Evolutionary conservation across 306 rosid species (phyloP).

Genomic region (Purshia tridentata): DNA sequence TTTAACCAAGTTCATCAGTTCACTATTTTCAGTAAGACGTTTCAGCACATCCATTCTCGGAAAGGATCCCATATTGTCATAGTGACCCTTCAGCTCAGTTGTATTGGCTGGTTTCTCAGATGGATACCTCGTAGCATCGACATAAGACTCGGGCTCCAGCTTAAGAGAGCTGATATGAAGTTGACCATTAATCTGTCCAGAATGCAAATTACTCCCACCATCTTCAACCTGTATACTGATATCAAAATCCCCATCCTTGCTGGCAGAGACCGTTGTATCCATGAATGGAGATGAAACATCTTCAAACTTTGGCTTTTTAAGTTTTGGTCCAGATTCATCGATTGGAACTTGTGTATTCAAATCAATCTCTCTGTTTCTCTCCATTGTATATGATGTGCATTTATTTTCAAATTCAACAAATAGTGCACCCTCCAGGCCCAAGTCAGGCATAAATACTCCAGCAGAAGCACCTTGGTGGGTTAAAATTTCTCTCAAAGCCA

Average conservation of each 20-base stretch:
- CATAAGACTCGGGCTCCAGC: constrained; percentile 46
- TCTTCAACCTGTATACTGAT: constrained; percentile 45
- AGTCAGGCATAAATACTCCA: constrained; percentile 62
- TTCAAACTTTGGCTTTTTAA: constrained; percentile 72
- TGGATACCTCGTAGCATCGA: constrained; percentile 33
- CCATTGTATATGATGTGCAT: constrained; percentile 39
- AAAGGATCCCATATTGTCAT: constrained; percentile 39
- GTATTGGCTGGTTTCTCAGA: constrained; percentile 32
- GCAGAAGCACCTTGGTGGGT: constrained; percentile 94
- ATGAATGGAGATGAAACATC: constrained; percentile 44
- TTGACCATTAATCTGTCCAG: constrained; percentile 48
- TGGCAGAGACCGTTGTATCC: constrained; percentile 43
- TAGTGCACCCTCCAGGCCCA: constrained; percentile 39
- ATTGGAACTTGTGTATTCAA: constrained; percentile 58
- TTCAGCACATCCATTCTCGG: constrained; percentile 41
- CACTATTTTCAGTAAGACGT: constrained; percentile 57
- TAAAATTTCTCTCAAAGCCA: constrained; percentile 95
- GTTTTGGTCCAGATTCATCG: constrained; percentile 54
- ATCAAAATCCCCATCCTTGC: constrained; percentile 45
- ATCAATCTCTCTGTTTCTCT: constrained; percentile 83
- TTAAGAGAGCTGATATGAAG: constrained; percentile 39
- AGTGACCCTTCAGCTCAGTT: constrained; percentile 37
- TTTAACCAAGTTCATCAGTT: constrained; percentile 67
- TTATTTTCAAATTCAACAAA: constrained; percentile 55
- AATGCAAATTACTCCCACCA: constrained; percentile 43